Conservation (phyloP, 495 filamentous ascomycete species). For the Penicillium paxilli region DNA sequence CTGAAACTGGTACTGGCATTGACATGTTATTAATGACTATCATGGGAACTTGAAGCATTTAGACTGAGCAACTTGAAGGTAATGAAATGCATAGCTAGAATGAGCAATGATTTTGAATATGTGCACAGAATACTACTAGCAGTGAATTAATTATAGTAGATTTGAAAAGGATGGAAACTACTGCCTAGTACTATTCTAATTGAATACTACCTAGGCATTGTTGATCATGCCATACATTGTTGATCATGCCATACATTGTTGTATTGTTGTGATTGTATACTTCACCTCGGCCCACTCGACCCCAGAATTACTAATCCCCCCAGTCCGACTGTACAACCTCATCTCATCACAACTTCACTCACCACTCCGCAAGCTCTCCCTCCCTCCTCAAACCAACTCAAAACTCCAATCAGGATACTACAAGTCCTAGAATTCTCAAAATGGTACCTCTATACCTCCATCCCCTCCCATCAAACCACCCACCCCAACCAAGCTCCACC, state of each 20-base stretch:
- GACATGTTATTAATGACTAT: constrained; percentile 20
- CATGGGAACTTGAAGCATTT: neutral
- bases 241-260: too few species aligned
- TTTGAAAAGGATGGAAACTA: too few species aligned
- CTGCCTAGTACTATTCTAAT: too few species aligned
- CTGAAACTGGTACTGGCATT: neutral
- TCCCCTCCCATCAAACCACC: neutral
- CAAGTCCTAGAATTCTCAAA: constrained; percentile 2
- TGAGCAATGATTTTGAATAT: too few species aligned
- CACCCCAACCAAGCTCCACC: neutral
- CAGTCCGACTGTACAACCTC: neutral
- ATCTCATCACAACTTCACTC: neutral
- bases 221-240: too few species aligned
- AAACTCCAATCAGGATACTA: neutral
- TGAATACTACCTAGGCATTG: too few species aligned
- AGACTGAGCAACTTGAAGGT: neutral
- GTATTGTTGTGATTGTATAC: neutral
- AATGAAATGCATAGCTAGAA: neutral
- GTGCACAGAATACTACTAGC: neutral
- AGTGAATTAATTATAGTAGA: too few species aligned
- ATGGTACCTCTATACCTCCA: constrained; percentile 12
- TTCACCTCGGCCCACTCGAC: constrained; percentile 9
- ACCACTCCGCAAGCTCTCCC: neutral
- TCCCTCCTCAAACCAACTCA: neutral
- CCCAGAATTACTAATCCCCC: constrained; percentile 3